Evolutionary conservation across 768 basidiomycete species (phyloP).

Genomic region (Hemileccinum rubropunctum): DNA sequence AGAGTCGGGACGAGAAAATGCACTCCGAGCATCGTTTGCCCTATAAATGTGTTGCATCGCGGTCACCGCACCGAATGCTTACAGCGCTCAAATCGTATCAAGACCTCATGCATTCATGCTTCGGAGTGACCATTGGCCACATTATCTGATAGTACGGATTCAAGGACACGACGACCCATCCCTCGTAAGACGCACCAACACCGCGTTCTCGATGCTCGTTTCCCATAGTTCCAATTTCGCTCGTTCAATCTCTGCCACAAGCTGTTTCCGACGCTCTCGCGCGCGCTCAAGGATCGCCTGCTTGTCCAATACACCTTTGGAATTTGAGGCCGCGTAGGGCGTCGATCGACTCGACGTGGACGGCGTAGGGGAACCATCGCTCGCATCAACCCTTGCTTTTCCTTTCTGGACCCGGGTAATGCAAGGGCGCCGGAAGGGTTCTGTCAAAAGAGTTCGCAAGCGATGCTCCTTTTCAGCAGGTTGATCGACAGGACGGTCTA

Average conservation of each 20-base stretch:
- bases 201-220: slow-evolving; percentile 67
- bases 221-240: slow-evolving; percentile 74
- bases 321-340: neutral
- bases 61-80: too few species aligned
- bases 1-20: too few species aligned
- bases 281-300: slow-evolving; percentile 52
- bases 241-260: slow-evolving; percentile 54
- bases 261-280: slow-evolving; percentile 47
- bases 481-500: slow-evolving; percentile 5
- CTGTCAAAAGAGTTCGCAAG: neutral
- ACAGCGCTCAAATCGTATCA: too few species aligned
- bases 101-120: too few species aligned
- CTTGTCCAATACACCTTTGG: slow-evolving; percentile 26
- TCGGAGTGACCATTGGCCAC: too few species aligned
- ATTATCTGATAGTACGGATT: too few species aligned
- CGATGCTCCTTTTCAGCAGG: slow-evolving; percentile 1
- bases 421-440: neutral
- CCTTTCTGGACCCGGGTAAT: slow-evolving; percentile 14
- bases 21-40: too few species aligned
- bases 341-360: slow-evolving; percentile 2
- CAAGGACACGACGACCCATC: slow-evolving; percentile 14
- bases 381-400: slow-evolving; percentile 8
- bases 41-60: too few species aligned
- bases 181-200: slow-evolving; percentile 47
- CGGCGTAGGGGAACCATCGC: neutral